Evolutionary conservation across 176 grass and related monocot genomes (phyloP).

Genomic region (Cenchrus purpureus): DNA sequence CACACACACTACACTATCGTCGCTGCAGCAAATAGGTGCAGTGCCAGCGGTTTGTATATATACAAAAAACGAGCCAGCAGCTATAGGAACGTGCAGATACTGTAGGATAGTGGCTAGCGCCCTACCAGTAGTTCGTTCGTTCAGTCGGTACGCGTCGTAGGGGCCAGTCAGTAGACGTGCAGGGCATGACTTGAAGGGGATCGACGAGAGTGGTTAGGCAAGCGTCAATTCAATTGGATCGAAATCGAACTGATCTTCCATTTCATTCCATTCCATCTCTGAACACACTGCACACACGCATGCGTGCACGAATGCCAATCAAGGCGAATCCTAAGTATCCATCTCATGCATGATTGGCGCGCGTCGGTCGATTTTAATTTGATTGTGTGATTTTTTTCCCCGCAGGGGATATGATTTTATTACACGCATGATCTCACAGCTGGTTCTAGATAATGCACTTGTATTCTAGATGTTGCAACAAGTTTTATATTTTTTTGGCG

Average conservation of each 20-base stretch:
- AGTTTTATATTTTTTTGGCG: not conserved
- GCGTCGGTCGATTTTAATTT: not conserved
- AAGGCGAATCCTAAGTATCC: not conserved
- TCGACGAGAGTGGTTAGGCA: not conserved
- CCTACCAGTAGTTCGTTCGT: not conserved
- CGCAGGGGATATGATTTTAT: too few species aligned
- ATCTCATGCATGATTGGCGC: constrained; percentile 13
- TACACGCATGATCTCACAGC: too few species aligned
- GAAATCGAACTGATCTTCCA: not conserved
- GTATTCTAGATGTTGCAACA: too few species aligned
- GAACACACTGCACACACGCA: not conserved
- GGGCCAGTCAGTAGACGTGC: not conserved
- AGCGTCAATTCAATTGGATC: not conserved
- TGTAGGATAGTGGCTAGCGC: not conserved
- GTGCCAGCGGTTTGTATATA: too few species aligned
- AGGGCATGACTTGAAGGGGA: not conserved
- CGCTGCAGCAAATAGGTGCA: too few species aligned
- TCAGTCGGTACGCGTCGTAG: too few species aligned
- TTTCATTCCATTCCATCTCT: not conserved
- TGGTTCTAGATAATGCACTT: too few species aligned
- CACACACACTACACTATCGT: too few species aligned
- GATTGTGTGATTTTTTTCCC: not conserved
- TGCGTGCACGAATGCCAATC: not conserved
- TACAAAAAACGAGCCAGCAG: too few species aligned
- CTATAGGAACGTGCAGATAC: not conserved